Percentiles rank a stretch among this genome's conserved stretches.
Evolutionary conservation across 768 basidiomycete species (phyloP).

Genomic region (Saitozyma sp.): DNA sequence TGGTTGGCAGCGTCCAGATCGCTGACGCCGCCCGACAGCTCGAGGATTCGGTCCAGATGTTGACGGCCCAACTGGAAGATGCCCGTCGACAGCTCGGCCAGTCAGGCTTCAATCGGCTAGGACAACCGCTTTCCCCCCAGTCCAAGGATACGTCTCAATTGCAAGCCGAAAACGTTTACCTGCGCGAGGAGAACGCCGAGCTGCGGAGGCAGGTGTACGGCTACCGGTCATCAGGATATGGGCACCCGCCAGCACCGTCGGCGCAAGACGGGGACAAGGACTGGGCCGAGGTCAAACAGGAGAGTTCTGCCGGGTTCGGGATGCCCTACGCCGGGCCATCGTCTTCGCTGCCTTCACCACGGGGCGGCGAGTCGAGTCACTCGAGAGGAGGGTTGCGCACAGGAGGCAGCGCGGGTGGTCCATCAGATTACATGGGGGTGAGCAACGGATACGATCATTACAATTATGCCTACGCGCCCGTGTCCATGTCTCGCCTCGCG

Average conservation of each 20-base stretch:
- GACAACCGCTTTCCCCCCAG: constrained; percentile 16
- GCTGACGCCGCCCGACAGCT: constrained; percentile 23
- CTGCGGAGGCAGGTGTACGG: constrained; percentile 33
- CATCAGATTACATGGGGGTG: constrained; percentile 1
- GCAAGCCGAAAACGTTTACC: constrained; percentile 39
- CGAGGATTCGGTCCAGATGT: constrained; percentile 42
- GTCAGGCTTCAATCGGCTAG: constrained; percentile 13
- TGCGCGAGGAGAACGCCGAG: constrained; percentile 45
- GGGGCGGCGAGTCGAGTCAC: too few species aligned
- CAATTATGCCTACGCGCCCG: background rate
- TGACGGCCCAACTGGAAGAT: constrained; percentile 44
- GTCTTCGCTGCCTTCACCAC: background rate
- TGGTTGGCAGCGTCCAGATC: background rate
- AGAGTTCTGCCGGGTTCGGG: background rate
- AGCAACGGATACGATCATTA: background rate
- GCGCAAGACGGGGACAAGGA: constrained; percentile 1
- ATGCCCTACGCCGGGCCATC: background rate
- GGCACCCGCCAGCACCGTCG: constrained; percentile 5
- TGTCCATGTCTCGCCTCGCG: background rate
- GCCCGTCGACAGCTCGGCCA: constrained; percentile 37
- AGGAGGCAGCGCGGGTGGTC: too few species aligned
- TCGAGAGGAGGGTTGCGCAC: too few species aligned
- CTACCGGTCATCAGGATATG: constrained; percentile 4
- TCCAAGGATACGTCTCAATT: constrained; percentile 27
- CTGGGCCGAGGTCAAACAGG: constrained; percentile 17